These are phyloP conservation scores for Umbelopsis sp. DNA, from an alignment of 371 early-diverging fungal species.

Conservation along the genomic window DNA sequence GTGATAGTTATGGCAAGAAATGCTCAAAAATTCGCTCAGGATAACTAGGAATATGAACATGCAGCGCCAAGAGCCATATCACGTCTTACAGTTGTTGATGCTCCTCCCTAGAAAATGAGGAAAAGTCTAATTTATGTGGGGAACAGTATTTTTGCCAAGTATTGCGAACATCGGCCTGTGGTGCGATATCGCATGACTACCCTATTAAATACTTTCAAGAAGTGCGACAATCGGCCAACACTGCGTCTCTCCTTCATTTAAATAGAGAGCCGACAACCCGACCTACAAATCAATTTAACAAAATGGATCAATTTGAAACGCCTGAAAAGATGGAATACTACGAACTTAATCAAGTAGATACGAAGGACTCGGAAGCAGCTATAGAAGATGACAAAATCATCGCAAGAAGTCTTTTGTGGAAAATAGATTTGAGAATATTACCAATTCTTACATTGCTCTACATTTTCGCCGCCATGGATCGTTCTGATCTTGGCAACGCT, in stretches of 20 bases:
- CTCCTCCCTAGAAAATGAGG: too few species aligned
- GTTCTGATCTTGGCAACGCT: conserved; percentile 21
- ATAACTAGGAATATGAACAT: too few species aligned
- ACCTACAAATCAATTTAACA: neutral
- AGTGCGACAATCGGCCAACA: conserved; percentile 12
- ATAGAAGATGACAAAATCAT: neutral
- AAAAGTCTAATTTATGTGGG: too few species aligned
- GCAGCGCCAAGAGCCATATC: too few species aligned
- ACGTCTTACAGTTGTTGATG: too few species aligned
- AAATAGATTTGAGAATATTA: conserved; percentile 22
- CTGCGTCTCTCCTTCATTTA: neutral
- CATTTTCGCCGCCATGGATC: conserved; percentile 17
- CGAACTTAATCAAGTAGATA: neutral
- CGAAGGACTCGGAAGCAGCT: neutral
- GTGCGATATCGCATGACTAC: too few species aligned
- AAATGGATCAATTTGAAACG: neutral
- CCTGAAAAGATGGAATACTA: neutral
- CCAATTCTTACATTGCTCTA: conserved; percentile 18
- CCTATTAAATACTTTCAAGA: neutral
- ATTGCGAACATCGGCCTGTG: too few species aligned
- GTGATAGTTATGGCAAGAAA: too few species aligned
- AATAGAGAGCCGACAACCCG: neutral
- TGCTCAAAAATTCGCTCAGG: too few species aligned
- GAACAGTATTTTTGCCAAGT: too few species aligned
- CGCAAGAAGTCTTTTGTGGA: conserved; percentile 8